phyloP scores from a whole-genome alignment of 2,329 filamentous ascomycete genomes.

The Trichoderma arundinaceum region DNA sequence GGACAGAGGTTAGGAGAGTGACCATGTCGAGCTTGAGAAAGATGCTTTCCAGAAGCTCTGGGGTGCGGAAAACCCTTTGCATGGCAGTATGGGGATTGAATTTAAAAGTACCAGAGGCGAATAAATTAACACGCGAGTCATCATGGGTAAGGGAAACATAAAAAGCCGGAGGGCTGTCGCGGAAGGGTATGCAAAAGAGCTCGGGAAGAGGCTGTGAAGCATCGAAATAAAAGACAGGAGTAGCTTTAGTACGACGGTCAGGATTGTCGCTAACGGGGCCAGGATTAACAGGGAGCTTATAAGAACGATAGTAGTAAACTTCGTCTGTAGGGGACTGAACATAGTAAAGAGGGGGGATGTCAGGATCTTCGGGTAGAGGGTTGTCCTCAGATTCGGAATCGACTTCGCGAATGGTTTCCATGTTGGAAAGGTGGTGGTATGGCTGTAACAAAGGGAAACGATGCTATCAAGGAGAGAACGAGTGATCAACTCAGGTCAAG shows the following conservation, averaged over 20 bases:
- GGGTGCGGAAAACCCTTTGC: background rate
- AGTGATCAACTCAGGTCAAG: background rate
- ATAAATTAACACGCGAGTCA: background rate
- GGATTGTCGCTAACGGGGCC: no score
- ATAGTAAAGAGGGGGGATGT: conserved; percentile 2
- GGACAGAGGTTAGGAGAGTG: background rate
- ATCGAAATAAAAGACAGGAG: background rate
- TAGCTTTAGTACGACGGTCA: no score
- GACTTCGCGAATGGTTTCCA: conserved; percentile 7
- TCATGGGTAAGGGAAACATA: conserved; percentile 2
- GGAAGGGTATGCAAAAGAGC: background rate
- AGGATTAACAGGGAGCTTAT: no score
- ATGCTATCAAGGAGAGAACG: background rate
- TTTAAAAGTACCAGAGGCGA: background rate
- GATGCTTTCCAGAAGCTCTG: conserved; percentile 14
- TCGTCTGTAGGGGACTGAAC: background rate
- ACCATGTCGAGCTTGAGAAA: background rate
- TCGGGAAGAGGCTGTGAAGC: conserved; percentile 5
- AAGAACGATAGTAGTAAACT: background rate
- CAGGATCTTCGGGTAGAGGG: background rate
- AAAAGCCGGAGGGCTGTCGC: background rate
- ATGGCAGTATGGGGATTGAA: background rate
- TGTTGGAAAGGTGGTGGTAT: background rate
- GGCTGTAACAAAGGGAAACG: background rate
- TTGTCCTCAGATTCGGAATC: background rate